These are phyloP conservation scores for Pseudopediastrum boryanum DNA, from an alignment of 139 green algal genomes.

Conservation along the genomic window DNA sequence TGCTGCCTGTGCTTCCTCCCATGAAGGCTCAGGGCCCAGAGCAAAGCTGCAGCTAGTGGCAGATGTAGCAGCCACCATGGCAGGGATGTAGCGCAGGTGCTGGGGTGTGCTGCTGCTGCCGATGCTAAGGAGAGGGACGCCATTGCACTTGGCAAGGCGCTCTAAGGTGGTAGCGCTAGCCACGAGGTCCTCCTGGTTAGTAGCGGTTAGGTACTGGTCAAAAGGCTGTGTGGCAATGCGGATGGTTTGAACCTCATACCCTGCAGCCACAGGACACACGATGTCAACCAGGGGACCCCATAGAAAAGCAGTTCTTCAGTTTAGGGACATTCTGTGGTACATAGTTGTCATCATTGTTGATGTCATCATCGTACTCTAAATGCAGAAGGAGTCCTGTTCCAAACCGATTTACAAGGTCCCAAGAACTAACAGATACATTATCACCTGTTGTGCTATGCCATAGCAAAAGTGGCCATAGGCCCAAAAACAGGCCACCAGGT, in stretches of 20 bases:
- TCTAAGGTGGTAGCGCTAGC: slow-evolving; percentile 32
- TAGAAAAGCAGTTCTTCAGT: not conserved
- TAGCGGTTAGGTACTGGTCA: not conserved
- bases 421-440: not conserved
- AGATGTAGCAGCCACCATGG: slow-evolving; percentile 1
- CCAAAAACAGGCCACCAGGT: not conserved
- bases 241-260: slow-evolving; percentile 57
- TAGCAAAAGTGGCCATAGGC: not conserved
- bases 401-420: not conserved
- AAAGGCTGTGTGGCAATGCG: slow-evolving; percentile 48
- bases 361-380: too few relatives aligned
- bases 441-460: not conserved
- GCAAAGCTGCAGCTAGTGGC: slow-evolving; percentile 41
- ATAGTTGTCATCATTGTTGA: not conserved
- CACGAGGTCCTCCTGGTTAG: not conserved
- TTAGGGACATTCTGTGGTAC: not conserved
- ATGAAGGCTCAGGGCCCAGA: not conserved
- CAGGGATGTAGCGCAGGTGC: not conserved
- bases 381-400: too few relatives aligned
- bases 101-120: slow-evolving; percentile 27
- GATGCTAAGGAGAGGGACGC: slow-evolving; percentile 35
- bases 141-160: not conserved
- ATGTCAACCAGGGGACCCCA: not conserved
- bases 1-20: slow-evolving; percentile 18
- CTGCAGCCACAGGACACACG: slow-evolving; percentile 29